phyloP scores from a whole-genome alignment of 148 eudicot species.

The Linanthus parryae region DNA sequence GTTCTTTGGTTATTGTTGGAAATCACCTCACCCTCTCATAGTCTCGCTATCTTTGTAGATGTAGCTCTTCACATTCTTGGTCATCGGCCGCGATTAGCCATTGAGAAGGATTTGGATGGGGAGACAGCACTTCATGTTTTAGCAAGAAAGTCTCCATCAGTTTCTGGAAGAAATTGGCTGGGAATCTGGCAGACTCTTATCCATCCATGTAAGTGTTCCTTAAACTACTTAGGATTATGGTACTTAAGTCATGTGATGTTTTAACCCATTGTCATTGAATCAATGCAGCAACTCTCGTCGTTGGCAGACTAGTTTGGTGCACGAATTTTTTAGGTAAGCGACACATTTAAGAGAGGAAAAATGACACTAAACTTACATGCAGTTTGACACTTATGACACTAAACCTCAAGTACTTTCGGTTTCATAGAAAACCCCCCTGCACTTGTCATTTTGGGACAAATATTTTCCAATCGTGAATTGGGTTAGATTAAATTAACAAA shows the following conservation, averaged over 20 bases:
- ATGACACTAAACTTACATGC: neutral
- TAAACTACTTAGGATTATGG: neutral
- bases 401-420: too few species aligned
- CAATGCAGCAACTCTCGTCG: neutral
- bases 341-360: neutral
- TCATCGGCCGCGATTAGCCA: slow-evolving; percentile 5
- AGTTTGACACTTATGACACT: neutral
- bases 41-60: slow-evolving; percentile 15
- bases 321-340: neutral
- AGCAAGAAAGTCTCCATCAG: slow-evolving; percentile 25
- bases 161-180: slow-evolving; percentile 7
- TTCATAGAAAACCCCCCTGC: too few species aligned
- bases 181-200: slow-evolving; percentile 10
- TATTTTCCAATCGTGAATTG: too few species aligned
- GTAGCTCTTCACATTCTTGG: slow-evolving; percentile 25
- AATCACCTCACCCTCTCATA: neutral
- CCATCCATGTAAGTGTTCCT: slow-evolving; percentile 4
- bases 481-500: too few species aligned
- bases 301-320: neutral
- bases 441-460: too few species aligned
- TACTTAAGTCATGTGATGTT: neutral
- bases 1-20: neutral
- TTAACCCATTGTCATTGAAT: neutral
- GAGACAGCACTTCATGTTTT: slow-evolving; percentile 40
- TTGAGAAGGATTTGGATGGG: slow-evolving; percentile 17